Base-by-base conservation (phyloP, 2,329 filamentous ascomycete species). In the Kalaharituber pfeilii region DNA sequence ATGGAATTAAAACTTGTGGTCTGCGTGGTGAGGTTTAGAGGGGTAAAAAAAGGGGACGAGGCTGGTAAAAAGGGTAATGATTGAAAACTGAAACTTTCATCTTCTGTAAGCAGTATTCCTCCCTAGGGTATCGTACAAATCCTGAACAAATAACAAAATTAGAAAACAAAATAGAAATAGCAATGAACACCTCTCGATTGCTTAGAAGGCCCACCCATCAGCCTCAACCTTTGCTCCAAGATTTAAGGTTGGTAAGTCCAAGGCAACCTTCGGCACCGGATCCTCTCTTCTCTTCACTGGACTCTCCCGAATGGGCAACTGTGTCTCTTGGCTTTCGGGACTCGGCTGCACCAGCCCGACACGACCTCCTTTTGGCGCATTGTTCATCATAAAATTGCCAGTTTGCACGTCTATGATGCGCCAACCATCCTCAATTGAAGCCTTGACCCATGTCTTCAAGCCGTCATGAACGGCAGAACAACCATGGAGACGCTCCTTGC, bases 401-500 rank as follows among this genome's bases (percentile, higher is more conserved):
- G 24, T 47, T 29, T 25, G 15, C 25, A 50, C 47, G 22, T 22
- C 24, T 3, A 18, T 29, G 13, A 26, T 29, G 26, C 86, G 79
- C 89, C 91, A 98, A 47, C 79, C 84, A 68, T 98, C 91, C 57
- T 88, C 87, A 26, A 74, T 75, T 0, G 86, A 88, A 0, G 89
- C 91, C 0, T 81, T 82, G 18, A 95, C 84, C 88, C 89, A 98
- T 5, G 84, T 88, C 53, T 84, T 80, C 59, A 96, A 73, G 1
- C 82, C 86, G 62, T 89, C 86, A 66, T 98, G 91, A 3, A 98
- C 84, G 50, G 84, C 80, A 1, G 84, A 84, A 22, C 47, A 50
- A 7, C 25, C 24, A 66, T 98, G 96, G 67, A 96, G 94, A 67
- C 96, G 96, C 69, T 95, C 88, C 67, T 96, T 98, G 73, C 89